Percentiles rank a stretch among this genome's conserved stretches.
Evolutionary conservation across 768 basidiomycete genomes (phyloP).

Genomic region (Hortiboletus flavorubellus): DNA sequence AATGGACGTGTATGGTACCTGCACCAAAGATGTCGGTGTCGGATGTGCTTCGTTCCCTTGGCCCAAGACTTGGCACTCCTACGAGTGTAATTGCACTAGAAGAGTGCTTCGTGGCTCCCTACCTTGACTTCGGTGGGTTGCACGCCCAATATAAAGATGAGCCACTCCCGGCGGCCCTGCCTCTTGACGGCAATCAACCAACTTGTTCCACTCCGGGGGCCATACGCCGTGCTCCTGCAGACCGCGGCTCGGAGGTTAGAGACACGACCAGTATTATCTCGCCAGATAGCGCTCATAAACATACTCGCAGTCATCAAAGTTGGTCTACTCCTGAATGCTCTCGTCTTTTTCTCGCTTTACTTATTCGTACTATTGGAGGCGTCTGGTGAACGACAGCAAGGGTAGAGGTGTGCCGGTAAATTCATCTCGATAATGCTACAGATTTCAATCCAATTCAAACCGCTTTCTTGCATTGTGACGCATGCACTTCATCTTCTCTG

Average conservation of each 20-base stretch:
- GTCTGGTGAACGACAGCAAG: neutral
- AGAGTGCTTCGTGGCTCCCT: neutral
- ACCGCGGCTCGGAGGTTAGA: neutral
- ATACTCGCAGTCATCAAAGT: neutral
- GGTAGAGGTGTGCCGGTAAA: neutral
- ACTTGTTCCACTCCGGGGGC: neutral
- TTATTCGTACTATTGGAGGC: neutral
- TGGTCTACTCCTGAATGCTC: neutral
- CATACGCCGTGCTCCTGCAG: too few relatives aligned
- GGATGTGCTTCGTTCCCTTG: neutral
- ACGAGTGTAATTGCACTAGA: neutral
- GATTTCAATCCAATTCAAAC: conserved; percentile 2
- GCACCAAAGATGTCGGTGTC: neutral
- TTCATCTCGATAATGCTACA: neutral
- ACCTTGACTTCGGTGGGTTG: neutral
- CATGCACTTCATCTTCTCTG: conserved; percentile 49
- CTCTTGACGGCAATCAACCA: too few relatives aligned
- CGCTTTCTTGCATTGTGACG: conserved; percentile 8
- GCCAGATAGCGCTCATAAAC: neutral
- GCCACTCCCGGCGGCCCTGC: too few relatives aligned
- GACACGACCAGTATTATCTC: neutral
- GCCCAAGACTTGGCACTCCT: neutral
- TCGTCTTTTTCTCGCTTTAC: neutral
- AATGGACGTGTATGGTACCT: neutral
- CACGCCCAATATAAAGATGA: too few relatives aligned